Base-by-base conservation (phyloP, 495 filamentous ascomycete genomes). In the Penicillium roqueforti region DNA sequence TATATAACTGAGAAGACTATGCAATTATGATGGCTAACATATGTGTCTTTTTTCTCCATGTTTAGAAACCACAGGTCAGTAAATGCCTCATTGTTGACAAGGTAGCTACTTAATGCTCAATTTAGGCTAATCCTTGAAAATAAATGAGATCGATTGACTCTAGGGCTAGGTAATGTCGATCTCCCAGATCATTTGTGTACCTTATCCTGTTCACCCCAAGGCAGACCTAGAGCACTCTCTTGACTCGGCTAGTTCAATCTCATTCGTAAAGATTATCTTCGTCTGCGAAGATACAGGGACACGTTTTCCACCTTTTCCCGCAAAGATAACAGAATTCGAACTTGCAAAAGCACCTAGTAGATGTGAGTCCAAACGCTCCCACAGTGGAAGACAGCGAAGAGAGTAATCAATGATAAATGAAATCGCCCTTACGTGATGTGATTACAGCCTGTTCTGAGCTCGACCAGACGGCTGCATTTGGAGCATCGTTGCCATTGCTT, bases 401-500 rank as follows among this genome's bases (percentile, higher is more conserved):
- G 2, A 4, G 26, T 29, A 1, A n/a, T 18, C 0, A 18, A 18
- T 1, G 6, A 8, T 10, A 37, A 16, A 18, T 1, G 1, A 28
- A 38, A 39, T 29, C 4, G 2, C 5, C 4, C 32, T 50, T 39
- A 39, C 47, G 1, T 50, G 22, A 50, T 50, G 18, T 50, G 47
- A 29, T 28, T 14, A 40, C 47, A 50, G 9, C 47, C 47, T 9
- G 23, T 50, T 3, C 25, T 18, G 11, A 38, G 47, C 34, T 50
- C 47, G 20, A 39, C 40, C 25, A 50, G 25, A 29, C 47, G 47
- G 16, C 34, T 19, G 36, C 47, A 50, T 0, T 14, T 13, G 11
- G 18, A 29, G 68, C 76, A 31, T 20, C 34, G 5, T 39, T 41
- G 49, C 76, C 78, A 22, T 39, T 48, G 4, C 56, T 72, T 18